Conservation (phyloP, 208 protist species). For the Acanthamoeba sp. region DNA sequence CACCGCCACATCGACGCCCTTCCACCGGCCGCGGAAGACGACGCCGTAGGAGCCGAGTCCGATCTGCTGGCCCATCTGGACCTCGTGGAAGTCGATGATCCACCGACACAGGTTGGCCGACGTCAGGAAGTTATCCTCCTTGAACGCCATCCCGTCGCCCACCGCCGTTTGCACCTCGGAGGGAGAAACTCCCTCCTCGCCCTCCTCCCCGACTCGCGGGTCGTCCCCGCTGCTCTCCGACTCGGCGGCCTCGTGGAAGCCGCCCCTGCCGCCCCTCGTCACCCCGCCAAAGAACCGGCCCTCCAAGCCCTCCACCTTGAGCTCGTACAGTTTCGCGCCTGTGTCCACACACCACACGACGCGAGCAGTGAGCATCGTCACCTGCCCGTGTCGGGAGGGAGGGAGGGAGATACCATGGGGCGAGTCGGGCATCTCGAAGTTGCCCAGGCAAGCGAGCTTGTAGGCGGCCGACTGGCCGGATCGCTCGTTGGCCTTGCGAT, state of each 20-base stretch:
- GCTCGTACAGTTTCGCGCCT: not conserved
- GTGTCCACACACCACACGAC: too few species aligned
- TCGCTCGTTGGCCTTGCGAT: not conserved
- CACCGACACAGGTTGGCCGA: conserved; percentile 26
- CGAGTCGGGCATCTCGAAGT: not conserved
- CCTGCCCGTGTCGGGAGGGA: too few species aligned
- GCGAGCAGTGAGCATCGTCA: too few species aligned
- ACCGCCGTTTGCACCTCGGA: not conserved
- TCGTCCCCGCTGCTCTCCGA: not conserved
- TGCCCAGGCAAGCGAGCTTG: not conserved
- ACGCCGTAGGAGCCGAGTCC: not conserved
- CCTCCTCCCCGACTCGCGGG: not conserved
- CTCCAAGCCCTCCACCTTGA: not conserved
- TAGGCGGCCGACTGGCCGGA: not conserved
- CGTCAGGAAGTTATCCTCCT: not conserved
- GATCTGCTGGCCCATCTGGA: not conserved
- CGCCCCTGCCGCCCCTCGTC: not conserved
- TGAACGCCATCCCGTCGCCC: not conserved
- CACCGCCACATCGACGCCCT: not conserved
- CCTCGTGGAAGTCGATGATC: conserved; percentile 1
- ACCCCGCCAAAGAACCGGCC: not conserved
- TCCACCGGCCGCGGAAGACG: not conserved
- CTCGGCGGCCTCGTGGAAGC: not conserved
- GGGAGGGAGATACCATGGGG: not conserved
- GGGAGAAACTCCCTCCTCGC: too few species aligned